Base-by-base conservation (phyloP, 768 basidiomycete genomes). In the Boletus reticulatus region DNA sequence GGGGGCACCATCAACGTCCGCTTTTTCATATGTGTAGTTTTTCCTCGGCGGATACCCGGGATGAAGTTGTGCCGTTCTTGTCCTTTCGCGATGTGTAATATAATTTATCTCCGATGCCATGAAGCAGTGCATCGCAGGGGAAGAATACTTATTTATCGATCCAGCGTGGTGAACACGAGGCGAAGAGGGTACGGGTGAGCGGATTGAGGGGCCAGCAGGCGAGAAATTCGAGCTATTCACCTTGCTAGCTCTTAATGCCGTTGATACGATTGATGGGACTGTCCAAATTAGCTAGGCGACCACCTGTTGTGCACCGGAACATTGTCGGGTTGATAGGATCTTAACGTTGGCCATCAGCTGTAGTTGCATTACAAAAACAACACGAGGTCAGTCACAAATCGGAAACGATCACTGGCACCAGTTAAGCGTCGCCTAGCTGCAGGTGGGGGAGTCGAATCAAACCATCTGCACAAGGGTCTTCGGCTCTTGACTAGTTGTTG, bases 81-180 rank as follows among this genome's bases (percentile, higher is more conserved):
- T 54, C 36, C 42, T 43, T 57, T 58, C 59, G 46, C 45, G 56
- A 64, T 56, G 62, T 54, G 44, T 45, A 48, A 61, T 48, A 60
- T 57, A 51, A 55, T 42, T 56, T 67, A 71, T 69, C 69, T 65
- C 67, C 69, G 67, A 64, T n/a, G 51, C 57, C 54, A 57, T 58
- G 60, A 67, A 65, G 61, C 58, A 42, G 58, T 57, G 59, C 64
- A 59, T 62, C 69, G 53, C 62, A 68, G 46, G 53, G 57, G 55
- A 56, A 60, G 55, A 54, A 53, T 42, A 42, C 44, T 52, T 52
- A 53, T 56, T 58, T 46, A 68, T 61, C 60, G 44, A 44, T 53
- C 44, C 69, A 70, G 60, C 69, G 70, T 70, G 69, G 67, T 61
- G 45, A 62, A 67, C 70, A 71, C 59, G 69, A 72, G 70, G 69